Percentiles rank a stretch among this genome's conserved stretches.
Conservation (phyloP, 106 monocot species). For the Platanthera guangdongensis region DNA sequence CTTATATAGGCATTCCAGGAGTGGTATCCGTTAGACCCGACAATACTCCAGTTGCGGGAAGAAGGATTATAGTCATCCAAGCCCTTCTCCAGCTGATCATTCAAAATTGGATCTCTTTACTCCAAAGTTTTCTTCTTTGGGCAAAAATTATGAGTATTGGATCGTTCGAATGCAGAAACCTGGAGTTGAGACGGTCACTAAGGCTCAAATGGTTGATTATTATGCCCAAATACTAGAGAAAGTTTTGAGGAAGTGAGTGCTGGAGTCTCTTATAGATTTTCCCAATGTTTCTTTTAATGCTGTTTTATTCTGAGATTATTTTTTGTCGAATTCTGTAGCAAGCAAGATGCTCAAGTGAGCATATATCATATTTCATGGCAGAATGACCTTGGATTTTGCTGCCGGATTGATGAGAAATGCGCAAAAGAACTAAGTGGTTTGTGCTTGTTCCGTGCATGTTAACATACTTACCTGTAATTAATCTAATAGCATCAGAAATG, state of each 20-base stretch:
- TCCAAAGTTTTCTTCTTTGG: slow-evolving; percentile 25
- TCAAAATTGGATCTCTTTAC: slow-evolving; percentile 11
- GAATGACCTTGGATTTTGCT: slow-evolving; percentile 79
- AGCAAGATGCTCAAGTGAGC: slow-evolving; percentile 79
- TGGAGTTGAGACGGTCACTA: slow-evolving; percentile 76
- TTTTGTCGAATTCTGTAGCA: slow-evolving; percentile 26
- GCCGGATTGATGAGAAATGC: slow-evolving; percentile 78
- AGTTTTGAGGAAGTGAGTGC: slow-evolving; percentile 79
- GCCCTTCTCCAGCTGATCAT: slow-evolving; percentile 10
- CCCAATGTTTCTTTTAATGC: neutral
- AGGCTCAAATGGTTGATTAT: slow-evolving; percentile 85
- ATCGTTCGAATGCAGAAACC: slow-evolving; percentile 76
- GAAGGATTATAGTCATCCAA: slow-evolving; percentile 28
- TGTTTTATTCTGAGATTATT: neutral
- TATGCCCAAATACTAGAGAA: slow-evolving; percentile 64
- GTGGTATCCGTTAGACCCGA: slow-evolving; percentile 69
- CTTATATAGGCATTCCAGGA: slow-evolving; percentile 37
- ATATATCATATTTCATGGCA: slow-evolving; percentile 93
- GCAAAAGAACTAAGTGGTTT: slow-evolving; percentile 67
- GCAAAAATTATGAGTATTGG: slow-evolving; percentile 42
- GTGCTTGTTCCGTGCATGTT: slow-evolving; percentile 6
- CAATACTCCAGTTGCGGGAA: slow-evolving; percentile 16
- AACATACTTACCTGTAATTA: neutral
- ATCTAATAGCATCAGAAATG: slow-evolving; percentile 12
- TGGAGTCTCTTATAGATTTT: neutral